Conservation (phyloP, 169 alveolate genomes). For the Babesia divergens region DNA sequence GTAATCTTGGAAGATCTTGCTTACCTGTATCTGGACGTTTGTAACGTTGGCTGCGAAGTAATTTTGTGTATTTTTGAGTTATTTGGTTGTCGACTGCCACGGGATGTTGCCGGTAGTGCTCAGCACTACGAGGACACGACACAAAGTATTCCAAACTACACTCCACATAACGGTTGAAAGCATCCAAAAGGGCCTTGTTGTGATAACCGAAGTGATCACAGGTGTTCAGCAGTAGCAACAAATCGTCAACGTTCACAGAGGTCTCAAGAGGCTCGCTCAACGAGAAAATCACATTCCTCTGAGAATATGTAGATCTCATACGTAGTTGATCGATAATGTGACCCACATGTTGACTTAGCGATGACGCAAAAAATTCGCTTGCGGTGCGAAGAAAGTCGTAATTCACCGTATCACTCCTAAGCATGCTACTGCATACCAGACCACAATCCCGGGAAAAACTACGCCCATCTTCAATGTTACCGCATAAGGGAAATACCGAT, state of each 20-base stretch:
- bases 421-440: constrained; percentile 33
- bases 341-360: background rate
- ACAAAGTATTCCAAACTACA: background rate
- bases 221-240: constrained; percentile 19
- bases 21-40: background rate
- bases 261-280: constrained; percentile 22
- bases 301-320: background rate
- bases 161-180: constrained; percentile 14
- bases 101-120: constrained; percentile 6
- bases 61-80: background rate
- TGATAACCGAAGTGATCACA: constrained; percentile 40
- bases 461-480: background rate
- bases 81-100: background rate
- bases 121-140: background rate
- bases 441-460: constrained; percentile 21
- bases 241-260: background rate
- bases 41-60: background rate
- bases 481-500: background rate
- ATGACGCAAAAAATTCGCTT: background rate
- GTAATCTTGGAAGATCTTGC: background rate
- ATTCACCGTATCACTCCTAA: background rate
- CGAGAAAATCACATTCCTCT: background rate
- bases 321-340: background rate
- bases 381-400: background rate
- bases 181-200: constrained; percentile 16